Base-by-base conservation (phyloP, 2,329 filamentous ascomycete genomes). In the Parafenestella ontariensis region DNA sequence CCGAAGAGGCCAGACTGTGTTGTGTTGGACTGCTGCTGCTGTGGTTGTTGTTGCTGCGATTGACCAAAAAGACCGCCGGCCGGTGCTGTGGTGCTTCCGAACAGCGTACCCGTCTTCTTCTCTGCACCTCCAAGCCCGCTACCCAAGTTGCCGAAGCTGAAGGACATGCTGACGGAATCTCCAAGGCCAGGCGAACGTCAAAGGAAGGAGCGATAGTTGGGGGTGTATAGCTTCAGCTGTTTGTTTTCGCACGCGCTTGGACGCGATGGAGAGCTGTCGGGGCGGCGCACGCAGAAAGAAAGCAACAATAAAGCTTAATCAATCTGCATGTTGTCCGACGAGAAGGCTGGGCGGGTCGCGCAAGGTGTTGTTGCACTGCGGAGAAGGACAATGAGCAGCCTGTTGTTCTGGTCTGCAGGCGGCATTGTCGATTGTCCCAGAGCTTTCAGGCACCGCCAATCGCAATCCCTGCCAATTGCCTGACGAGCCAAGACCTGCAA, bases 11-110 rank as follows among this genome's bases (percentile, higher is more conserved):
- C 40, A 15, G 53, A 52, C 13, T 64, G 60, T n/a, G 54, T 45
- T 33, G 49, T 28, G n/a, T 49, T 59, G 24, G 52, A 1, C 37
- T 40, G 49, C 29, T 45, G 34, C 45, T 54, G 57, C 36, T 46
- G 58, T 18, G 56, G 54, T 48, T 61, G 58, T 21, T 58, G 59
- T 54, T 70, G 68, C 52, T 73, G 76, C 45, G 71, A 72, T 54
- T 70, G 65, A 36, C 58, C 75, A 44, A 80, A 80, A 15, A 78
- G 59, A 39, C 78, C 74, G 31, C 77, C 75, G 36, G 73, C 43
- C 21, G 73, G 73, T 21, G 68, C 71, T 24, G 70, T 68, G 4
- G 72, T 71, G 51, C 67, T 74, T 23, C 73, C 73, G 49, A 76
- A 75, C 18, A 76, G 55, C 9, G 73, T 76, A 7, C 73, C 73